Evolutionary conservation across 1,284 basidiomycete genomes (phyloP).

Genomic region (Cerrena zonata): DNA sequence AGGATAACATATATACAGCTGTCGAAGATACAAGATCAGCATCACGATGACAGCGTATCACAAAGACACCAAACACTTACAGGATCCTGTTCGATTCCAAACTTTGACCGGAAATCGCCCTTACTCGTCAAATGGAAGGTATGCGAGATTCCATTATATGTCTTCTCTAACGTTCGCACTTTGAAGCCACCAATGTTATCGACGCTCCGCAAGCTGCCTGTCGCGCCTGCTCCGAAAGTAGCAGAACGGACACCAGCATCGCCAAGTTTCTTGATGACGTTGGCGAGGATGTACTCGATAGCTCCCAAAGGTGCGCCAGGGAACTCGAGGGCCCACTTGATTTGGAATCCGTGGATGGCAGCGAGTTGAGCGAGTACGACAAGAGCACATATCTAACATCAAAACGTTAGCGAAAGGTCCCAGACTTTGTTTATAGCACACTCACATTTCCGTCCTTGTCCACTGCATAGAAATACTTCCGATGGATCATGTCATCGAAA

Average conservation of each 20-base stretch:
- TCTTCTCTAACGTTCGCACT: slow-evolving; percentile 40
- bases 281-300: slow-evolving; percentile 40
- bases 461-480: slow-evolving; percentile 48
- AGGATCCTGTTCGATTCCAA: slow-evolving; percentile 33
- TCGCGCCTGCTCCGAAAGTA: slow-evolving; percentile 45
- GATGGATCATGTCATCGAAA: slow-evolving; percentile 46
- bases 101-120: slow-evolving; percentile 42
- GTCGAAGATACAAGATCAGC: slow-evolving; percentile 4
- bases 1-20: slow-evolving; percentile 30
- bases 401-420: not conserved
- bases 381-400: slow-evolving; percentile 33
- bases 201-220: slow-evolving; percentile 29
- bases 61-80: slow-evolving; percentile 17
- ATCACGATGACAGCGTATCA: slow-evolving; percentile 6
- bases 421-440: not conserved
- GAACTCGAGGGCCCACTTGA: slow-evolving; percentile 58
- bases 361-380: slow-evolving; percentile 52
- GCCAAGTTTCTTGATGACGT: slow-evolving; percentile 41
- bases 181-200: slow-evolving; percentile 34
- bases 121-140: slow-evolving; percentile 38
- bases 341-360: slow-evolving; percentile 46
- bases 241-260: slow-evolving; percentile 37
- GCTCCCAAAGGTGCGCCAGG: slow-evolving; percentile 47
- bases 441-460: slow-evolving; percentile 37
- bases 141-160: slow-evolving; percentile 39